These are phyloP conservation scores for Carallia pectinifolia DNA, from an alignment of 345 rosid genomes.

Conservation along the genomic window DNA sequence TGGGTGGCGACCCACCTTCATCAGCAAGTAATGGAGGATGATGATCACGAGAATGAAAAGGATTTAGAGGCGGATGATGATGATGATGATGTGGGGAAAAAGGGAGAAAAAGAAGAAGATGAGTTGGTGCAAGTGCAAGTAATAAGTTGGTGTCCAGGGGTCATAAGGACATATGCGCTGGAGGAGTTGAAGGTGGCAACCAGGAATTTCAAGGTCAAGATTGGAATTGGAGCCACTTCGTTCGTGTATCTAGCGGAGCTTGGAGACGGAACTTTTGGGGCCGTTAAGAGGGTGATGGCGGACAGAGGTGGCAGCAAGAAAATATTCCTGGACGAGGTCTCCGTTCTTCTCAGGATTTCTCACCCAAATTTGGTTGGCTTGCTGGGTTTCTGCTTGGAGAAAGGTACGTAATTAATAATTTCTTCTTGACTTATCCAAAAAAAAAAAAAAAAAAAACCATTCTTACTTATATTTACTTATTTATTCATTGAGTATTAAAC, in stretches of 20 bases:
- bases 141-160: constrained; percentile 13
- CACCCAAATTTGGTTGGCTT: constrained; percentile 52
- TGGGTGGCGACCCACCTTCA: constrained; percentile 24
- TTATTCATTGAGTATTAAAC: neutral
- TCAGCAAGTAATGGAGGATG: neutral
- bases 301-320: constrained; percentile 49
- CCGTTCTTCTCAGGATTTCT: constrained; percentile 45
- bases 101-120: neutral
- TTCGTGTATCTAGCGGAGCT: constrained; percentile 51
- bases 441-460: neutral
- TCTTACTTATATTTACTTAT: neutral
- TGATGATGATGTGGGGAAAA: neutral
- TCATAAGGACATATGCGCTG: constrained; percentile 36
- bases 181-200: constrained; percentile 47
- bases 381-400: constrained; percentile 49
- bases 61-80: neutral
- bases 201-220: constrained; percentile 33
- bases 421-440: neutral
- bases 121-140: neutral
- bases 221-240: constrained; percentile 46
- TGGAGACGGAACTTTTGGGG: constrained; percentile 44
- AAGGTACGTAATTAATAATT: constrained; percentile 25
- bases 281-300: constrained; percentile 50
- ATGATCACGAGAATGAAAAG: neutral
- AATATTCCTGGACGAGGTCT: constrained; percentile 53